Base-by-base conservation (phyloP, 164 flowering plant species). In the Euptelea pleiosperma region DNA sequence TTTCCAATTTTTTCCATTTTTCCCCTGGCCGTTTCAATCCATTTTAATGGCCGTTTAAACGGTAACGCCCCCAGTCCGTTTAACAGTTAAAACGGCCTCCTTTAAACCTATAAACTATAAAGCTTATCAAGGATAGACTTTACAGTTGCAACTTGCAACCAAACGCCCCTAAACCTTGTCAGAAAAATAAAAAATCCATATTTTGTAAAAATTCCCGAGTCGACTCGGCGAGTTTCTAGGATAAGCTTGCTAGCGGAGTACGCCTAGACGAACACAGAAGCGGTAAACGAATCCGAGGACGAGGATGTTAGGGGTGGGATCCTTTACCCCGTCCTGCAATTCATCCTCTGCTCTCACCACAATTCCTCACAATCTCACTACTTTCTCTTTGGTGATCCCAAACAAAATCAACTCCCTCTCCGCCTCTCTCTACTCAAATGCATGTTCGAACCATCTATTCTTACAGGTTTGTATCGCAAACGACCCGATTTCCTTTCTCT, bases 231-330 rank as follows among this genome's bases (percentile, higher is more conserved):
- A 34, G 15, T n/a, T n/a, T n/a, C 8, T 26, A 50, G 4, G 16
- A 8, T 14, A 31, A 51, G 25, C 22, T 43, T 14, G 18, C 18
- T 14, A 40, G 42, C 6, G 5, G 8, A n/a, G 45, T 5, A 10
- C 2, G 55, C 22, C 11, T 7, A n/a, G 9, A 2, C 3, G 24
- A 24, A 19, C 29, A 3, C 57, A 34, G 26, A 52, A 19, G 26
- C 6, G 6, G 40, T 12, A 3, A 6, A 44, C 26, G 16, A 44
- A 24, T 44, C 14, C 12, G 8, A 19, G 57, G 55, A 48, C 18
- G 46, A 55, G 8, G 44, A 70, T 66, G 71, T 16, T 73, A 6
- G 40, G 62, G 45, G 21, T 47, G 0, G 58, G 55, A 47, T 36
- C 24, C 16, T 29, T 65, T 35, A 25, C 14, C 10, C 18, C 39